Conservation (phyloP, 257 asterid species). For the Linderniella brevidens region DNA sequence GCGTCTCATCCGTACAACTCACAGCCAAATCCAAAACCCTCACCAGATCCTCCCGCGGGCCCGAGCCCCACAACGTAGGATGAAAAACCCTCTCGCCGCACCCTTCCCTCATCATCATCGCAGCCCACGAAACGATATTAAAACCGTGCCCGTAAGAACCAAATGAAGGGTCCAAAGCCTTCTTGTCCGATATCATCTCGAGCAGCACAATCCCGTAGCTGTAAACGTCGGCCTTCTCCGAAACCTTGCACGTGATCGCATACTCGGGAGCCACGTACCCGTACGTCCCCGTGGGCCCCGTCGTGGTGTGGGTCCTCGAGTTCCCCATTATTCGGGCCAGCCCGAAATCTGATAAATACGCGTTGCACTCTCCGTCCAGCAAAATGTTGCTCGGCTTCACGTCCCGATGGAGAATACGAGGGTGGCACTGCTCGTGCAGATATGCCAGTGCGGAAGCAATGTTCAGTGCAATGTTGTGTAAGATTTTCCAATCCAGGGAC, state of each 20-base stretch:
- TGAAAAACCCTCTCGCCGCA: constrained; percentile 78
- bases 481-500: constrained; percentile 76
- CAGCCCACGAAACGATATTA: constrained; percentile 85
- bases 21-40: constrained; percentile 76
- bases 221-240: constrained; percentile 91
- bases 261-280: constrained; percentile 96
- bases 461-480: constrained; percentile 87
- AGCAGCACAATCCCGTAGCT: constrained; percentile 91
- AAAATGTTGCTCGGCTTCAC: constrained; percentile 89
- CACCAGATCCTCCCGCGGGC: constrained; percentile 87
- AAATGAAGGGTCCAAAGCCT: constrained; percentile 78
- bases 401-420: constrained; percentile 88
- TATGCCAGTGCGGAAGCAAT: constrained; percentile 82
- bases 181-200: constrained; percentile 84
- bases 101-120: constrained; percentile 79
- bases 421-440: constrained; percentile 83
- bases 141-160: constrained; percentile 81
- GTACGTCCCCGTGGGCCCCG: constrained; percentile 87
- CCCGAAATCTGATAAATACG: constrained; percentile 82
- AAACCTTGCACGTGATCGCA: constrained; percentile 92
- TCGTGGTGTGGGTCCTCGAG: constrained; percentile 87
- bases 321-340: constrained; percentile 83
- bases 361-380: constrained; percentile 66
- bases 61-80: constrained; percentile 67
- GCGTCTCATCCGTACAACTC: constrained; percentile 70